A percentile compares a stretch with the other conserved stretches of the same genome.
phyloP scores from a whole-genome alignment of 331 rosid genomes.

The Malus hybrid region DNA sequence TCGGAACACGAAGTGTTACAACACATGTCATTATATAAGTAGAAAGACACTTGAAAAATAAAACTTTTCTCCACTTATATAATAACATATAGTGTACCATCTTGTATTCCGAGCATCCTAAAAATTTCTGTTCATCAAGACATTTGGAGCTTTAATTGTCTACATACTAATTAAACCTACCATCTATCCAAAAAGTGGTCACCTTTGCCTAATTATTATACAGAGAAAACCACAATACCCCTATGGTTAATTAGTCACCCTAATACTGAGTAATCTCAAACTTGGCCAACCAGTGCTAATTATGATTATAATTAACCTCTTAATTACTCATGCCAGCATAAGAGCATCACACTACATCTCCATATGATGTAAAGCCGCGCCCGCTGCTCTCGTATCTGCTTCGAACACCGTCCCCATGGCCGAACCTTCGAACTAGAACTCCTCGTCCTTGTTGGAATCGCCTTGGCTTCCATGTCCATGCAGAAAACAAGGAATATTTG shows the following conservation, averaged over 20 bases:
- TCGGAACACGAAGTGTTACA: too few relatives aligned
- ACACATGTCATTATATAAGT: too few relatives aligned
- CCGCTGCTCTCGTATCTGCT: slow-evolving; percentile 59
- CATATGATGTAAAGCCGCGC: slow-evolving; percentile 80
- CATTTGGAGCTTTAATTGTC: neutral
- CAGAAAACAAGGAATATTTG: neutral
- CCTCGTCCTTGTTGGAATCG: slow-evolving; percentile 24
- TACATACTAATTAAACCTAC: neutral
- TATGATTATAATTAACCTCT: neutral
- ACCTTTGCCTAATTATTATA: neutral
- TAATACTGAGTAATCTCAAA: neutral
- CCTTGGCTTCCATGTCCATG: slow-evolving; percentile 34
- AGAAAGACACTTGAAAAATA: too few relatives aligned
- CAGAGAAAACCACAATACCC: neutral
- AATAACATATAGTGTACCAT: too few relatives aligned
- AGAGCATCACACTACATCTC: slow-evolving; percentile 78
- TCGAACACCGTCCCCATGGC: slow-evolving; percentile 53
- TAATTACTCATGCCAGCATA: slow-evolving; percentile 49
- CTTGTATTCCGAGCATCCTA: too few relatives aligned
- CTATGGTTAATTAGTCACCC: neutral
- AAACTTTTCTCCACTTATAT: too few relatives aligned
- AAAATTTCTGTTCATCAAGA: neutral
- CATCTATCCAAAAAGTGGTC: too few relatives aligned
- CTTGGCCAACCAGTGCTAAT: neutral
- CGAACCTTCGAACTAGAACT: slow-evolving; percentile 33